These are phyloP conservation scores for Xanthoconium stramineum DNA, from an alignment of 768 basidiomycete genomes.

Conservation along the genomic window DNA sequence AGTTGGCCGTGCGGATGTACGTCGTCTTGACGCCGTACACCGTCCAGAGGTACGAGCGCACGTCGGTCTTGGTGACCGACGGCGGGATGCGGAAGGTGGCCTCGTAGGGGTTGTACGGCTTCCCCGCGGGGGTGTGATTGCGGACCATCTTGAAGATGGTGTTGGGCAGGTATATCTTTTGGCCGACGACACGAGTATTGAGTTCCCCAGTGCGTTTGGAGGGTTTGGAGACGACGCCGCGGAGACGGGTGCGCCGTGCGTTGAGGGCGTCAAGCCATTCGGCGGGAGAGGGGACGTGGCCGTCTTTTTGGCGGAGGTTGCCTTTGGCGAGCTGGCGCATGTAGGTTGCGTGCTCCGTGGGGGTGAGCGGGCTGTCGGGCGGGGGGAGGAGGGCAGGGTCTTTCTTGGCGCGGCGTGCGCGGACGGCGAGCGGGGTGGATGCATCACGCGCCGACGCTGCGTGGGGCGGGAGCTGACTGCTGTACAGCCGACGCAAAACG, in stretches of 20 bases:
- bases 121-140: conserved; percentile 71
- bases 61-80: conserved; percentile 87
- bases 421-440: conserved; percentile 72
- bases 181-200: conserved; percentile 59
- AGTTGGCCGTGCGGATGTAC: conserved; percentile 95
- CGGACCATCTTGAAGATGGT: conserved; percentile 77
- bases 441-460: conserved; percentile 55
- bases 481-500: conserved; percentile 40
- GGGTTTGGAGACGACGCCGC: conserved; percentile 55
- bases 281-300: conserved; percentile 42
- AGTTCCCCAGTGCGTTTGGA: conserved; percentile 29
- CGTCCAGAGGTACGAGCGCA: conserved; percentile 79
- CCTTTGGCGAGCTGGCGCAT: conserved; percentile 55
- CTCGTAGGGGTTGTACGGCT: conserved; percentile 91
- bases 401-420: conserved; percentile 58
- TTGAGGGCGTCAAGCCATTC: conserved; percentile 61
- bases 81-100: conserved; percentile 93
- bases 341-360: conserved; percentile 61
- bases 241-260: conserved; percentile 58
- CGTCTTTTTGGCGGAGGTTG: conserved; percentile 37
- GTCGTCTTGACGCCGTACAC: conserved; percentile 89
- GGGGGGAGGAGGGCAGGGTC: conserved; percentile 35
- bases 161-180: conserved; percentile 88
- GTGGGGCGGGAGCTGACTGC: conserved; percentile 39
- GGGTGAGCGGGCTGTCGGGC: conserved; percentile 56